A percentile compares a stretch with the other conserved stretches of the same genome.
Conservation (phyloP, 352 stramenopile genomes). For the Phytophthora quininea region DNA sequence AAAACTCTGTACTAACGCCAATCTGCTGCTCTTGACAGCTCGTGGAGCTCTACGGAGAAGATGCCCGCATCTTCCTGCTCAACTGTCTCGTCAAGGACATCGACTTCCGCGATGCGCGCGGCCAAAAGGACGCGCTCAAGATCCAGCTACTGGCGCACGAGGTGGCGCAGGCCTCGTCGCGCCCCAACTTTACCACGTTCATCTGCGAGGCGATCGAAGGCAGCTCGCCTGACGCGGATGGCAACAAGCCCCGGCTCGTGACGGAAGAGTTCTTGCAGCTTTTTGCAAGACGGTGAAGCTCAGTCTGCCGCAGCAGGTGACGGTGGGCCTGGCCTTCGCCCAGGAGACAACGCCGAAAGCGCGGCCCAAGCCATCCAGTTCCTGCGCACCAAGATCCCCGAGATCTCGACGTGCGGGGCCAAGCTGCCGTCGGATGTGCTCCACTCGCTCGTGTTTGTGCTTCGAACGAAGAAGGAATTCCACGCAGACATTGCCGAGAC, state of each 20-base stretch:
- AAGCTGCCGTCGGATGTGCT: slow-evolving; percentile 88
- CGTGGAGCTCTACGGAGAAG: slow-evolving; percentile 91
- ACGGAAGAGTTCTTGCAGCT: slow-evolving; percentile 81
- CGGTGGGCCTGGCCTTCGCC: slow-evolving; percentile 80
- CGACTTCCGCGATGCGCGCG: slow-evolving; percentile 87
- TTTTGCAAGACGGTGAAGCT: slow-evolving; percentile 84
- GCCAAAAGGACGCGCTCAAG: slow-evolving; percentile 89
- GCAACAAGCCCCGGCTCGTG: slow-evolving; percentile 44
- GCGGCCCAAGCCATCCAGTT: slow-evolving; percentile 75
- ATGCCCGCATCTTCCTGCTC: slow-evolving; percentile 90
- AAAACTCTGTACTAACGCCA: background rate
- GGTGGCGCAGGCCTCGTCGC: slow-evolving; percentile 86
- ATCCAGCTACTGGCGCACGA: slow-evolving; percentile 91
- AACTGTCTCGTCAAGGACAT: slow-evolving; percentile 92
- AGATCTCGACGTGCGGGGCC: slow-evolving; percentile 80
- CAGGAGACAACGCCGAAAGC: slow-evolving; percentile 69
- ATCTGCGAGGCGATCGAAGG: slow-evolving; percentile 88
- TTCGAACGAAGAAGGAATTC: slow-evolving; percentile 85
- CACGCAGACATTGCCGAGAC: slow-evolving; percentile 74
- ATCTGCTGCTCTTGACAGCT: slow-evolving; percentile 50
- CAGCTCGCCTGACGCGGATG: slow-evolving; percentile 45
- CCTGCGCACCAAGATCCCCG: slow-evolving; percentile 81
- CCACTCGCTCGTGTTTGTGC: slow-evolving; percentile 81
- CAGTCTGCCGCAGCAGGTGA: slow-evolving; percentile 86
- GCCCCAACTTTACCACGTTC: slow-evolving; percentile 91